These are phyloP conservation scores for Colletotrichum lindemuthianum DNA, from an alignment of 2,329 filamentous ascomycete genomes.

Conservation along the genomic window DNA sequence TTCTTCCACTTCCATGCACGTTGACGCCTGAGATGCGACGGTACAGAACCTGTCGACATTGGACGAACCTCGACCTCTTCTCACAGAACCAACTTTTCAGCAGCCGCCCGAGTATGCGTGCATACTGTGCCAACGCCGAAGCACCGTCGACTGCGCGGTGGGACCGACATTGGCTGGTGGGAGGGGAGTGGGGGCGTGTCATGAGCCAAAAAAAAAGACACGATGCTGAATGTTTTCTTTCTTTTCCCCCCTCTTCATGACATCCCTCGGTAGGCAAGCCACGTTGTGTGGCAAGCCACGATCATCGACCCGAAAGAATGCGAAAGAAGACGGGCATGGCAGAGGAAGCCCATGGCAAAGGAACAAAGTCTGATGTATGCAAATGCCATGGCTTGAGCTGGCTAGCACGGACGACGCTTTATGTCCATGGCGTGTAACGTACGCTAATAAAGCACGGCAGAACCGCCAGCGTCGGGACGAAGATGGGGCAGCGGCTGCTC, in stretches of 20 bases:
- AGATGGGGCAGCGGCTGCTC: conserved; percentile 18
- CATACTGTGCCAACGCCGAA: background rate
- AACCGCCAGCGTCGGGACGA: conserved; percentile 13
- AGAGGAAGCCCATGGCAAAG: background rate
- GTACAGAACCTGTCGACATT: conserved; percentile 19
- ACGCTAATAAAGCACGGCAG: background rate
- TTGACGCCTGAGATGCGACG: background rate
- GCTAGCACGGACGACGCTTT: conserved; percentile 2
- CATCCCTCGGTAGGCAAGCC: conserved; percentile 3
- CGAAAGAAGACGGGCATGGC: background rate
- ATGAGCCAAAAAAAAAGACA: conserved; percentile 24
- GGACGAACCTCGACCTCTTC: conserved; percentile 26
- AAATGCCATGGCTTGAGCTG: conserved; percentile 5
- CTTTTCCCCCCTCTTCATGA: too few relatives aligned
- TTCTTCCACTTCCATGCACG: conserved; percentile 22
- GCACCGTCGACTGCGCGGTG: background rate
- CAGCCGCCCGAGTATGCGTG: background rate
- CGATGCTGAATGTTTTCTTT: conserved; percentile 4
- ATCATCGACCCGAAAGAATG: background rate
- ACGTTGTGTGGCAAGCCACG: conserved; percentile 32
- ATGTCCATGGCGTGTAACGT: conserved; percentile 13
- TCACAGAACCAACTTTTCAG: conserved; percentile 2
- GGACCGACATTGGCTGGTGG: background rate
- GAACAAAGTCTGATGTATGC: background rate
- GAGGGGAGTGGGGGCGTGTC: conserved; percentile 16